phyloP scores from a whole-genome alignment of 192 early-diverging fungal genomes.

The Coemansia sp. region DNA sequence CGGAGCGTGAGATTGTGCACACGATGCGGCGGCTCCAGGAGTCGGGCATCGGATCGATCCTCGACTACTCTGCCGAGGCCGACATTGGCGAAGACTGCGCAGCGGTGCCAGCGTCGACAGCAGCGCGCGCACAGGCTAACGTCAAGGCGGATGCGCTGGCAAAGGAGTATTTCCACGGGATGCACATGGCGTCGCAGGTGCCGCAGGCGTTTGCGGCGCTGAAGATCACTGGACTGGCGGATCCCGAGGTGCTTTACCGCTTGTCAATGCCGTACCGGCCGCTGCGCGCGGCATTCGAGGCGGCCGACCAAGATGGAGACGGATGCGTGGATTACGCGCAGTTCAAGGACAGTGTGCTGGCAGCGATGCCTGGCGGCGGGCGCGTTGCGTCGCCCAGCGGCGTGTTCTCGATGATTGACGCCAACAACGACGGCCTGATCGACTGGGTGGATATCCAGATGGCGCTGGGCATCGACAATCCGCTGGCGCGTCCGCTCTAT shows the following conservation, averaged over 20 bases:
- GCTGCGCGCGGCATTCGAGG: slow-evolving; percentile 51
- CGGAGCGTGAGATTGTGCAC: slow-evolving; percentile 76
- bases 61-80: slow-evolving; percentile 86
- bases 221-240: slow-evolving; percentile 84
- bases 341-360: slow-evolving; percentile 41
- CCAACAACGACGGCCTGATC: slow-evolving; percentile 57
- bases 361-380: slow-evolving; percentile 32
- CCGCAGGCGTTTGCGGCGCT: slow-evolving; percentile 78
- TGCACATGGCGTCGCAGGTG: slow-evolving; percentile 67
- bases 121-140: slow-evolving; percentile 58
- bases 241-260: slow-evolving; percentile 72
- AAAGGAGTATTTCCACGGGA: slow-evolving; percentile 67
- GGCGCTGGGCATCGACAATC: slow-evolving; percentile 66
- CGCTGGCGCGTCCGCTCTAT: slow-evolving; percentile 56
- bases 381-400: slow-evolving; percentile 35
- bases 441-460: slow-evolving; percentile 68
- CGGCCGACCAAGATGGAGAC: slow-evolving; percentile 55
- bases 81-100: slow-evolving; percentile 64
- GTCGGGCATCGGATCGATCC: slow-evolving; percentile 76
- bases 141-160: slow-evolving; percentile 67
- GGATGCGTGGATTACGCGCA: slow-evolving; percentile 58
- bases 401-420: slow-evolving; percentile 54
- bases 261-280: slow-evolving; percentile 58
- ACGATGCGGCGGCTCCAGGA: slow-evolving; percentile 72
- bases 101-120: slow-evolving; percentile 42